phyloP scores from a whole-genome alignment of 805 yeast genomes.

The Starmerella stigmatis region DNA sequence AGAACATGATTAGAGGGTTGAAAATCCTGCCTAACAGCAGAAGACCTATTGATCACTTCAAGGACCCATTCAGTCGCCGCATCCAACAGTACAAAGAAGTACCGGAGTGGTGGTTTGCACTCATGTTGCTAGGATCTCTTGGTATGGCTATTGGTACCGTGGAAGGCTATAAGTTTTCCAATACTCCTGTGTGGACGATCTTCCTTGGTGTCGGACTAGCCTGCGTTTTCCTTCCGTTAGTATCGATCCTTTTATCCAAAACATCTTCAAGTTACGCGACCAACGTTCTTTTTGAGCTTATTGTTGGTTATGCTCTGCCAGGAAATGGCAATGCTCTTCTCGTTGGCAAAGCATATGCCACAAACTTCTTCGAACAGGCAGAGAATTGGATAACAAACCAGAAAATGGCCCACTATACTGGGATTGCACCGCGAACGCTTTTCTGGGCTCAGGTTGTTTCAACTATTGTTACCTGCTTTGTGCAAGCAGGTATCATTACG shows the following conservation, averaged over 20 bases:
- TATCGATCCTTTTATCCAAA: conserved; percentile 44
- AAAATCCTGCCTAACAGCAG: conserved; percentile 30
- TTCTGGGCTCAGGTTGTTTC: conserved; percentile 18
- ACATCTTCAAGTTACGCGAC: conserved; percentile 42
- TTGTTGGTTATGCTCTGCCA: conserved; percentile 49
- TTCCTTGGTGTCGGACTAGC: conserved; percentile 45
- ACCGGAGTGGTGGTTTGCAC: conserved; percentile 59
- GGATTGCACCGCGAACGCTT: conserved; percentile 20
- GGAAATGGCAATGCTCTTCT: conserved; percentile 46
- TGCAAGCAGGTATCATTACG: conserved; percentile 16
- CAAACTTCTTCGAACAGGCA: conserved; percentile 55
- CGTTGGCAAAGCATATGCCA: conserved; percentile 42
- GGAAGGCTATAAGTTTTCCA: conserved; percentile 34
- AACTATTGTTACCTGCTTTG: conserved; percentile 14
- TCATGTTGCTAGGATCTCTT: conserved; percentile 37
- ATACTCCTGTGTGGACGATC: conserved; percentile 50
- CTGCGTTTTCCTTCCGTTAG: conserved; percentile 45
- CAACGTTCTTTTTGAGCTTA: conserved; percentile 48
- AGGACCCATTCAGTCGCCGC: conserved; percentile 33
- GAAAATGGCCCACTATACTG: conserved; percentile 46
- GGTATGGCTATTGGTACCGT: conserved; percentile 37
- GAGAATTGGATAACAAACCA: conserved; percentile 44
- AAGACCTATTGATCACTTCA: conserved; percentile 31
- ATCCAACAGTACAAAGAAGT: conserved; percentile 49
- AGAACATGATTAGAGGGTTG: conserved; percentile 20